Evolutionary conservation across 768 basidiomycete genomes (phyloP).

Genomic region (Coprinopsis strossmayeri): DNA sequence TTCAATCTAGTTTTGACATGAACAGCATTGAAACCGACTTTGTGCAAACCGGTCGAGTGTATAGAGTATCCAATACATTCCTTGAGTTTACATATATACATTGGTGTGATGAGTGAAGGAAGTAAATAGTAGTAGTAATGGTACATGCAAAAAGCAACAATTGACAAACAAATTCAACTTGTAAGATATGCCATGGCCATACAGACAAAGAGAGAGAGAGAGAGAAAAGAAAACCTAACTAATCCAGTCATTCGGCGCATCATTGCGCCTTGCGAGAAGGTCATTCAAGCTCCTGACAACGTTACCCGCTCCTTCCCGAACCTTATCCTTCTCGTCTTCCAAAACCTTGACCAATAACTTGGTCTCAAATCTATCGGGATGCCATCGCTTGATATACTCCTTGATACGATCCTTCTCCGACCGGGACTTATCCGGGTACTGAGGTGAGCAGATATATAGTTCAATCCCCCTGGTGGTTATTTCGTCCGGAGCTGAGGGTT

Average conservation of each 20-base stretch:
- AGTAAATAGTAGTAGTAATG: not conserved
- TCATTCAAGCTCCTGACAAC: slow-evolving; percentile 71
- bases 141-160: not conserved
- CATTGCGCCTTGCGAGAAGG: slow-evolving; percentile 48
- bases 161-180: not conserved
- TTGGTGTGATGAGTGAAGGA: not conserved
- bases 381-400: slow-evolving; percentile 72
- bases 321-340: slow-evolving; percentile 57
- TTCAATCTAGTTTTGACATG: too few species aligned
- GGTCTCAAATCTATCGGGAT: slow-evolving; percentile 78
- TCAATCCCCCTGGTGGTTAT: slow-evolving; percentile 49
- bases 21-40: too few species aligned
- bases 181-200: not conserved
- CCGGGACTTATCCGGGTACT: slow-evolving; percentile 50
- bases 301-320: slow-evolving; percentile 64
- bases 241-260: slow-evolving; percentile 1
- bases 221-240: not conserved
- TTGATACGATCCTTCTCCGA: slow-evolving; percentile 64
- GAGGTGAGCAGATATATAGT: slow-evolving; percentile 55
- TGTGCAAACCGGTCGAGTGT: too few species aligned
- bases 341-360: slow-evolving; percentile 58
- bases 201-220: not conserved
- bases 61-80: not conserved
- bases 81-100: not conserved
- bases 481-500: slow-evolving; percentile 52